Evolutionary conservation across 2,329 filamentous ascomycete species (phyloP), one percentile per base, ranked within the genome.

Genomic region (Alternaria incomplexa): DNA sequence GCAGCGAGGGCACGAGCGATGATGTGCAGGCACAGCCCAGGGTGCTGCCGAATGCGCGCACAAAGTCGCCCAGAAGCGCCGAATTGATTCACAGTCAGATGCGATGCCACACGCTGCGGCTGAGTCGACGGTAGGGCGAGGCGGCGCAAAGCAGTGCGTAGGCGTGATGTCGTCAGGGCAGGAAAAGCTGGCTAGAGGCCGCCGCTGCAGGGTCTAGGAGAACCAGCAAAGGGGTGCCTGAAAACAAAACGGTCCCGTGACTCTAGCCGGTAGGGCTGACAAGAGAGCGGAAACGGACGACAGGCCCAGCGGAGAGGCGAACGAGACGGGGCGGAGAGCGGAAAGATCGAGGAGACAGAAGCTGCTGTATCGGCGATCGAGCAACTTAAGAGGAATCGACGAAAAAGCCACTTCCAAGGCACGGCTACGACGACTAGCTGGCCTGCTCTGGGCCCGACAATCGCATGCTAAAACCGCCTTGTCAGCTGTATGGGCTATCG

Each of bases 321-420:
- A 23, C n/a, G 17, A 40, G 40, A 56, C 28, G 48, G 56, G 56
- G 56, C 47, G 47, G 56, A 57, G 44, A 54, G 48, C 30, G 47
- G 47, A 46, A 22, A 47, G 32, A 55, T 48, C 44, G 50, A 62
- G 25, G 26, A 13, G 36, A 30, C 25, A 23, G 47, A 45, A 22
- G 43, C 15, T 32, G 23, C 8, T 32, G 47, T 62, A 59, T 62
- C 56, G 48, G 60, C 60, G 56, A 62, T 62, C 60, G 60, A 50
- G 56, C 56, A 54, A 22, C 32, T 62, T 62, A 62, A 48, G 60
- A 53, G 60, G 36, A 30, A 62, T 62, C 60, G 60, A 59, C 15
- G 10, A 57, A 57, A 54, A 59, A 32, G 40, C 23, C 17, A 28
- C 17, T 56, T 62, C 32, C 60, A 59, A 62, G 60, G 60, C 56